Evolutionary conservation across 2,329 filamentous ascomycete species (phyloP), one percentile per base, ranked within the genome.

Genomic region (Ambrosiella beaveri): DNA sequence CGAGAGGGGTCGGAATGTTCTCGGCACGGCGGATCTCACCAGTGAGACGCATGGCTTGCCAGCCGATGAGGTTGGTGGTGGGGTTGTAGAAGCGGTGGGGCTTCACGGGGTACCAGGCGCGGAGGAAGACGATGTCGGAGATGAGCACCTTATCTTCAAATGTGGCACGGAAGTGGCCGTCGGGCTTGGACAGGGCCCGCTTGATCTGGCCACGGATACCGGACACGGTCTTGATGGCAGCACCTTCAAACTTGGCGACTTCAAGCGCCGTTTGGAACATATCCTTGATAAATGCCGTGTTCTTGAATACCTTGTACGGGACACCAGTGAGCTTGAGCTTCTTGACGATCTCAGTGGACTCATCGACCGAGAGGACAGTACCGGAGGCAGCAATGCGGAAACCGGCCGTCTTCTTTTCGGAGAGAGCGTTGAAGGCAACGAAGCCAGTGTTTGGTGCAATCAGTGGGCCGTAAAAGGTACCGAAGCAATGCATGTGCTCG

Each of bases 401-500:
- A 17, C 90, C 90, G 0, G 90, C 85, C 54, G 84, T 91, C 66
- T 85, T 81, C 62, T 86, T 82, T 19, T 54, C 52, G 0, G 86
- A 88, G 66, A 98, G 85, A 7, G 85, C 88, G 70, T 97, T 88
- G 63, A 97, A 88, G 69, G 86, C 93, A 64, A 87, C 90, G 71
- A 98, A 97, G 60, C 91, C 89, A 1, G 91, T 95, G 70, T 95
- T 96, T 11, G 94, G 93, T 0, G 93, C 89, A 61, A 96, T 88
- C 7, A 98, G 80, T 0, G 94, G 93, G 0, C 90, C 93, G 66
- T 95, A 97, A 71, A 97, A 89, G 55, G 90, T 95, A 45, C 81
- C 93, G 68, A 95, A 95, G 73, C 94, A 98, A 73, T 97, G 93
- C 89, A 96, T 97, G 68, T 98, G 93, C 74, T 98, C 94, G 0